A percentile compares a stretch with the other conserved stretches of the same genome.
Conservation (phyloP, 129 eudicot genomes). For the Chrysanthemum seticuspe region DNA sequence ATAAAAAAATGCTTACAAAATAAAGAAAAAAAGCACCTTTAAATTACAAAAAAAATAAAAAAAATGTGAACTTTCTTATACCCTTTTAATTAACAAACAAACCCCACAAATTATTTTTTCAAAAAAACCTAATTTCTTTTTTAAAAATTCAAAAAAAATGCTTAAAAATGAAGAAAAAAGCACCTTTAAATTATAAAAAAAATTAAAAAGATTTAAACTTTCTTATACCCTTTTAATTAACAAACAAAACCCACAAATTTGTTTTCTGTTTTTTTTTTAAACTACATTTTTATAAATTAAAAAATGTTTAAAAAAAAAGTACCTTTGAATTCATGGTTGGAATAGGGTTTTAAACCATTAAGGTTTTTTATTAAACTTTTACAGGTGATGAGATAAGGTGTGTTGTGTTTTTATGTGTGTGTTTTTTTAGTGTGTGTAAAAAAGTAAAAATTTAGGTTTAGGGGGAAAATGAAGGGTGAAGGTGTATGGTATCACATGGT, state of each 20-base stretch:
- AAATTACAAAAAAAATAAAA: too few species aligned
- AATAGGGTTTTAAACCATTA: slow-evolving; percentile 25
- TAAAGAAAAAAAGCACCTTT: too few species aligned
- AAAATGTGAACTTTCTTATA: too few species aligned
- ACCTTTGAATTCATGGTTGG: slow-evolving; percentile 30
- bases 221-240: too few species aligned
- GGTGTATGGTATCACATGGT: slow-evolving; percentile 37
- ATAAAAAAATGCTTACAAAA: too few species aligned
- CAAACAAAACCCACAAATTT: neutral
- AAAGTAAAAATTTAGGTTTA: slow-evolving; percentile 29
- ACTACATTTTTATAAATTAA: neutral
- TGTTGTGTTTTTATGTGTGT: neutral
- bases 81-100: too few species aligned
- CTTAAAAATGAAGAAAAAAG: too few species aligned
- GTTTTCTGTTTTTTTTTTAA: neutral
- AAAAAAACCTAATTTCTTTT: too few species aligned
- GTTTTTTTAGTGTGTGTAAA: slow-evolving; percentile 22
- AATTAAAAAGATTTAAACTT: too few species aligned
- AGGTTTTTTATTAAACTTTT: neutral
- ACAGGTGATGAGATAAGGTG: neutral
- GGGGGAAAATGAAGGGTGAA: slow-evolving; percentile 29
- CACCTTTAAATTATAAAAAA: too few species aligned
- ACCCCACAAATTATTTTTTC: too few species aligned
- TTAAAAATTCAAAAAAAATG: too few species aligned
- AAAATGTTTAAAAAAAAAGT: slow-evolving; percentile 16